Evolutionary conservation across 208 protist species (phyloP).

Genomic region (Trypanosoma lewisi): DNA sequence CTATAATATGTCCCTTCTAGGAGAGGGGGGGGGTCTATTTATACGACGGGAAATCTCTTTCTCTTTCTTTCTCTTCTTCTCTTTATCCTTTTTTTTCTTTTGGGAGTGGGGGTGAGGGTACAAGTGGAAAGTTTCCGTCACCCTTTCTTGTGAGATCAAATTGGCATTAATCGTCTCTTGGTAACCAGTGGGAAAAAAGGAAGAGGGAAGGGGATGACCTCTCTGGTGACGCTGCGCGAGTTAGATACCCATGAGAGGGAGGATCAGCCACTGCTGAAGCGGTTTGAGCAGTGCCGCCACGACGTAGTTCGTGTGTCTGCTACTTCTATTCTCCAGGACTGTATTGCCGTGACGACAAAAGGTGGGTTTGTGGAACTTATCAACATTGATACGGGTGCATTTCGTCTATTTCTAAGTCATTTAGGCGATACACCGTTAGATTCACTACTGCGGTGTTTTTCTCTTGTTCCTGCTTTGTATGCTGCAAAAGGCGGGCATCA

Average conservation of each 20-base stretch:
- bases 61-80: conserved; percentile 7
- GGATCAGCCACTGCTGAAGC: conserved; percentile 48
- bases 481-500: conserved; percentile 30
- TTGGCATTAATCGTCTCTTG: neutral
- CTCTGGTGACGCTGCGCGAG: conserved; percentile 49
- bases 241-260: conserved; percentile 38
- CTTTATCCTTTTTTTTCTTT: conserved; percentile 14
- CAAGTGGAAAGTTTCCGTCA: neutral
- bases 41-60: neutral
- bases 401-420: conserved; percentile 77
- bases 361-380: conserved; percentile 83
- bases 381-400: conserved; percentile 55
- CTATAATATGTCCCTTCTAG: neutral
- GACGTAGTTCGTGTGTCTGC: conserved; percentile 58
- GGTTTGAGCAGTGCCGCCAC: conserved; percentile 66
- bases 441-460: conserved; percentile 69
- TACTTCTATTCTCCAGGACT: conserved; percentile 39
- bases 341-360: conserved; percentile 65
- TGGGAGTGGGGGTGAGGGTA: neutral
- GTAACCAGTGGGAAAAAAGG: neutral
- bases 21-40: neutral
- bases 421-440: conserved; percentile 65
- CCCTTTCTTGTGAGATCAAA: neutral
- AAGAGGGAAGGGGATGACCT: conserved; percentile 16
- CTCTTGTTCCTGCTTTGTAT: conserved; percentile 58